These are phyloP conservation scores for Fusarium robinianum DNA, from an alignment of 2,329 filamentous ascomycete genomes.

Conservation along the genomic window DNA sequence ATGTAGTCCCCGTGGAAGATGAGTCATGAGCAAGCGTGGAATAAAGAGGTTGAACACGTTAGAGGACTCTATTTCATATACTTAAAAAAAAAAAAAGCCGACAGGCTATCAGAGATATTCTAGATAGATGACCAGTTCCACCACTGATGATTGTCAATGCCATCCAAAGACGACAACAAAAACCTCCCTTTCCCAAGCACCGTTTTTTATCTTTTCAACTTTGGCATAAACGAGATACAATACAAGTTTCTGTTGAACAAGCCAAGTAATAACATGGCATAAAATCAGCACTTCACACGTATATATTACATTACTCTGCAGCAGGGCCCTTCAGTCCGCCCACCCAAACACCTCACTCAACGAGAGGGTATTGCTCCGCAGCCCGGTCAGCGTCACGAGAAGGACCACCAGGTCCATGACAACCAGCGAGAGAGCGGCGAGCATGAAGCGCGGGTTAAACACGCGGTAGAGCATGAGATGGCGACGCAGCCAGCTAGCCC, in stretches of 20 bases:
- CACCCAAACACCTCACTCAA: constrained; percentile 90
- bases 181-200: constrained; percentile 10
- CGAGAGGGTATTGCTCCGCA: constrained; percentile 76
- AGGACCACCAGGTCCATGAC: constrained; percentile 78
- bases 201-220: constrained; percentile 4
- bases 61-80: constrained; percentile 10
- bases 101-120: constrained; percentile 18
- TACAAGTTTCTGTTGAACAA: neutral
- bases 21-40: neutral
- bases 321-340: constrained; percentile 50
- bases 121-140: constrained; percentile 7
- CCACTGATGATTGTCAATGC: too few species aligned
- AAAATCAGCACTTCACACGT: constrained; percentile 2
- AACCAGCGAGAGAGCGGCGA: constrained; percentile 71
- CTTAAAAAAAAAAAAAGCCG: constrained; percentile 18
- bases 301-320: constrained; percentile 20
- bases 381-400: constrained; percentile 71
- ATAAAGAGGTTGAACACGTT: neutral
- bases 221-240: neutral
- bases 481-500: constrained; percentile 83
- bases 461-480: constrained; percentile 98
- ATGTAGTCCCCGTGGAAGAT: constrained; percentile 16
- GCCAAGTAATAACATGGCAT: neutral
- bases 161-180: constrained; percentile 9
- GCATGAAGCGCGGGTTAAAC: constrained; percentile 89